Conservation (phyloP, 345 rosid species). For the Populus alba region DNA sequence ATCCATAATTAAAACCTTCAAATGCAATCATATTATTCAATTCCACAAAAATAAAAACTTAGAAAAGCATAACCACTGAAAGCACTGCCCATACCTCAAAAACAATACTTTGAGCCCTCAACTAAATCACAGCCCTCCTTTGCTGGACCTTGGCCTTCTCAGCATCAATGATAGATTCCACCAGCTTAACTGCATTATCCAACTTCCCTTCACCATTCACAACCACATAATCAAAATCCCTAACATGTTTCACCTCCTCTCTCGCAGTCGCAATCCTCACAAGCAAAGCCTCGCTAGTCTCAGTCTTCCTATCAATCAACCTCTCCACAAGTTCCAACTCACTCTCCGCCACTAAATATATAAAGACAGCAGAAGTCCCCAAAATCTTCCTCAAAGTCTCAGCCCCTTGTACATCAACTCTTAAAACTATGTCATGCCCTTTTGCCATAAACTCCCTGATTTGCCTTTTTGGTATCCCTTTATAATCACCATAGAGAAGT, state of each 20-base stretch:
- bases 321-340: slow-evolving; percentile 80
- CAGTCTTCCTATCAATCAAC: slow-evolving; percentile 77
- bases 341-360: slow-evolving; percentile 78
- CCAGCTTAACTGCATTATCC: slow-evolving; percentile 59
- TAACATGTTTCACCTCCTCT: slow-evolving; percentile 71
- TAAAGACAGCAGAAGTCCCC: slow-evolving; percentile 73
- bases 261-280: slow-evolving; percentile 79
- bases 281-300: slow-evolving; percentile 68
- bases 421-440: slow-evolving; percentile 70
- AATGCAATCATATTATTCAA: not conserved
- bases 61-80: not conserved
- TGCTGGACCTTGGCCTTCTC: slow-evolving; percentile 89
- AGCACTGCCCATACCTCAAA: not conserved
- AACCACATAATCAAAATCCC: slow-evolving; percentile 71
- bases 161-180: slow-evolving; percentile 78
- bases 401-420: slow-evolving; percentile 94
- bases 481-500: slow-evolving; percentile 82
- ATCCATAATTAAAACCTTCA: not conserved
- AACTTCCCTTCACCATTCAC: slow-evolving; percentile 81
- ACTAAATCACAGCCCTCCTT: slow-evolving; percentile 52
- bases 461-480: slow-evolving; percentile 82
- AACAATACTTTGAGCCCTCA: not conserved
- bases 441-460: slow-evolving; percentile 71
- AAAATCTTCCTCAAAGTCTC: slow-evolving; percentile 63
- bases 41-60: not conserved